Conservation (phyloP, 2,329 filamentous ascomycete species). For the Penicillium sp. region DNA sequence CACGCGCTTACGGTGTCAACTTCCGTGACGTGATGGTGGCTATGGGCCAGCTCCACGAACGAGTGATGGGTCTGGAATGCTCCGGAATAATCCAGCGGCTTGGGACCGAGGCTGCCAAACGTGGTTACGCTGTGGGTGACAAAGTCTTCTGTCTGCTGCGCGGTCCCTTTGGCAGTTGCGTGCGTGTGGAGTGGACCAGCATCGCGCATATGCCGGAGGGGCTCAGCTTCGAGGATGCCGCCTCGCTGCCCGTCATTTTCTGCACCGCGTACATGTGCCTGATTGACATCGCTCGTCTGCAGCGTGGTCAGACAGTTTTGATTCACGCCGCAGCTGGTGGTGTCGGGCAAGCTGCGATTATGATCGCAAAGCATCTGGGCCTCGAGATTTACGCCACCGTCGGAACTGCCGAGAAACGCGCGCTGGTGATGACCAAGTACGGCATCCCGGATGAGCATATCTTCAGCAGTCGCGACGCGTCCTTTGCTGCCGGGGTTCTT, state of each 20-base stretch:
- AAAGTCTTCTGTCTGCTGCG: neutral
- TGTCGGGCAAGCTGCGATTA: neutral
- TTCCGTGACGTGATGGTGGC: slow-evolving; percentile 34
- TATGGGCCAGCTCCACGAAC: slow-evolving; percentile 1
- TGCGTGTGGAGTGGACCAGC: neutral
- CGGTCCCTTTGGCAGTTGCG: neutral
- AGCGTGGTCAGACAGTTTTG: neutral
- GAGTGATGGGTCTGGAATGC: slow-evolving; percentile 2
- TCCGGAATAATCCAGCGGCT: slow-evolving; percentile 4
- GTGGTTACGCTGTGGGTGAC: neutral
- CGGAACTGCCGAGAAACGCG: neutral
- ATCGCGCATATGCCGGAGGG: neutral
- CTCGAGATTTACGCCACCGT: neutral
- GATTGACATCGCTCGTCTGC: neutral
- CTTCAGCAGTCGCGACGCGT: slow-evolving; percentile 2
- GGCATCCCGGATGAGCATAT: neutral
- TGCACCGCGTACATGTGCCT: neutral
- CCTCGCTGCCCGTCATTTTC: neutral
- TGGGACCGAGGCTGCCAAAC: neutral
- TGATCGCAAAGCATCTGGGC: neutral
- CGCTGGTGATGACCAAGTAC: neutral
- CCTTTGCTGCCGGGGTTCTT: neutral
- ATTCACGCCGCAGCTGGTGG: neutral
- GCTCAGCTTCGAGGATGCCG: neutral
- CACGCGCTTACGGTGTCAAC: slow-evolving; percentile 17